Percentiles rank a stretch among this genome's conserved stretches.
Evolutionary conservation across 352 stramenopile species (phyloP).

Genomic region (Pythium chondricola): DNA sequence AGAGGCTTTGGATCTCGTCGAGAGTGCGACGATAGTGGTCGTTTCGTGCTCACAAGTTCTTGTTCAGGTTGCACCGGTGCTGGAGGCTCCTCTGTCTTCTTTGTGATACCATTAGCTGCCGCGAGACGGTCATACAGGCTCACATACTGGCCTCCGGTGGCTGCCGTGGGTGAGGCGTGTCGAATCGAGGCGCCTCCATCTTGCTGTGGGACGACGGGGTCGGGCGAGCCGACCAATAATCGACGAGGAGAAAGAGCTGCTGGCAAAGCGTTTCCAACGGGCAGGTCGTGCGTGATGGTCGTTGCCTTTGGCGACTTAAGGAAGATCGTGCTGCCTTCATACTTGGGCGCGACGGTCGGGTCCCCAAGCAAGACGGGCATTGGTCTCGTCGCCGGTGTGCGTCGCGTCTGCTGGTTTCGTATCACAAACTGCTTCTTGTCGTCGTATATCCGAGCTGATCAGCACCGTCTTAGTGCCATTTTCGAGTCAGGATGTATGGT

Average conservation of each 20-base stretch:
- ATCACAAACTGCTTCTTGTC: conserved; percentile 78
- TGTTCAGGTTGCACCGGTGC: too few relatives aligned
- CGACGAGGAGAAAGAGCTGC: background rate
- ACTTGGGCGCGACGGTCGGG: conserved; percentile 26
- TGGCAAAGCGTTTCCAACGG: background rate
- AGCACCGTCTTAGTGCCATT: background rate
- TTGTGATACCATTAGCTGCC: conserved; percentile 32
- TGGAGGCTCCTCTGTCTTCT: background rate
- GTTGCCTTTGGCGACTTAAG: conserved; percentile 29
- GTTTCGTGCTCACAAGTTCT: background rate
- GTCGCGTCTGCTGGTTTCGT: conserved; percentile 36
- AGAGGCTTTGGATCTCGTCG: conserved; percentile 4
- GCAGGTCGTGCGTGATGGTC: conserved; percentile 22
- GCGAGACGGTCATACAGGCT: conserved; percentile 66
- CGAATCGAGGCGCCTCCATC: too few relatives aligned
- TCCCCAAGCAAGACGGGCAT: conserved; percentile 33
- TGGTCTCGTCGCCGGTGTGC: conserved; percentile 32
- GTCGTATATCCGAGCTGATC: conserved; percentile 63
- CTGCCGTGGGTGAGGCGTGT: conserved; percentile 5
- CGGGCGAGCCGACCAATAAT: too few relatives aligned
- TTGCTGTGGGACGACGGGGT: too few relatives aligned
- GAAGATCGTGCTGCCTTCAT: conserved; percentile 50
- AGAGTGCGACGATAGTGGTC: conserved; percentile 7
- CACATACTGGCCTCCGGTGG: conserved; percentile 29
- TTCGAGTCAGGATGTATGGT: background rate